Percentiles rank a stretch among this genome's conserved stretches.
phyloP scores from a whole-genome alignment of 2,329 filamentous ascomycete species.

The Pseudomassariella vexata region DNA sequence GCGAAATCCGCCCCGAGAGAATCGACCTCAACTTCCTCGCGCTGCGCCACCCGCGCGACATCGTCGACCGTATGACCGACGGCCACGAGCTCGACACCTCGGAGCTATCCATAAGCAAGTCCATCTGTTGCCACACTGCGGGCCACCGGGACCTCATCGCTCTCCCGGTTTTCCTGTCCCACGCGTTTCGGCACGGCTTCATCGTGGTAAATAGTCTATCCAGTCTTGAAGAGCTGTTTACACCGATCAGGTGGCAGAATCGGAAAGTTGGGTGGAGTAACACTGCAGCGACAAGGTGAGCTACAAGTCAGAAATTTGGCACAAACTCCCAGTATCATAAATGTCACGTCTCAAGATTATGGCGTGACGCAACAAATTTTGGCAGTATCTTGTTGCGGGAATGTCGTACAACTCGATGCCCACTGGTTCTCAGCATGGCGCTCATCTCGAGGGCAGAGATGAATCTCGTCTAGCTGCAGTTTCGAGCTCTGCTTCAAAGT shows the following conservation, averaged over 20 bases:
- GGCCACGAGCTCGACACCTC: conserved; percentile 22
- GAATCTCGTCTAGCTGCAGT: too few relatives aligned
- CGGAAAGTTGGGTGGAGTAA: neutral
- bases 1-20: conserved; percentile 20
- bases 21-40: conserved; percentile 25
- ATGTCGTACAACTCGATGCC: too few relatives aligned
- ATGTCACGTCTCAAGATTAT: too few relatives aligned
- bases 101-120: conserved; percentile 23
- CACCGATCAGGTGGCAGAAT: neutral
- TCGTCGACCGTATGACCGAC: conserved; percentile 25
- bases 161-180: conserved; percentile 25
- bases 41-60: conserved; percentile 22
- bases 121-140: conserved; percentile 19
- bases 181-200: conserved; percentile 25
- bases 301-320: too few relatives aligned
- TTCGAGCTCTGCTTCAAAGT: too few relatives aligned
- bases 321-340: too few relatives aligned
- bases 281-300: neutral
- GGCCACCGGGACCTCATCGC: conserved; percentile 21
- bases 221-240: neutral
- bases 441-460: too few relatives aligned
- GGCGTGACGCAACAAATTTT: too few relatives aligned
- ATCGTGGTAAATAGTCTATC: conserved; percentile 23
- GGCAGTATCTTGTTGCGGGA: too few relatives aligned
- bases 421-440: too few relatives aligned